Conservation (phyloP, 1,284 basidiomycete genomes). For the Ustilago loliicola region DNA sequence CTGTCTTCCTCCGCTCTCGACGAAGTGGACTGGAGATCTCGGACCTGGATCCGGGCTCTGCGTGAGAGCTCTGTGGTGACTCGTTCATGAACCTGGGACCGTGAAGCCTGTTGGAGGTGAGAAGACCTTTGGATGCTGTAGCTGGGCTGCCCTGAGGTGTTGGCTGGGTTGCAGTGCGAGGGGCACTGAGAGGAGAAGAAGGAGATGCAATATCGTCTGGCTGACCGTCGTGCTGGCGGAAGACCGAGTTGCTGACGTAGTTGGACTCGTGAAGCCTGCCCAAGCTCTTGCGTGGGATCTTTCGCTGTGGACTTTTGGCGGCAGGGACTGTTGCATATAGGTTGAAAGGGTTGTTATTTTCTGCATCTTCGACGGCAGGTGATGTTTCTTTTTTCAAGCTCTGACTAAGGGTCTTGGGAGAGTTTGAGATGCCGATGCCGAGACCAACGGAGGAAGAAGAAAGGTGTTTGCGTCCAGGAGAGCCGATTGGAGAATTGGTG, state of each 20-base stretch:
- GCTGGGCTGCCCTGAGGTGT: constrained; percentile 12
- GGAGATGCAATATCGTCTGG: constrained; percentile 47
- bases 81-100: constrained; percentile 75
- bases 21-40: constrained; percentile 18
- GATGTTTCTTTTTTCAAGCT: constrained; percentile 14
- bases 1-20: constrained; percentile 74
- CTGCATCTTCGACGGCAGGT: constrained; percentile 17
- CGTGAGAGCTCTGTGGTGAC: constrained; percentile 20
- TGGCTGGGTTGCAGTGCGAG: constrained; percentile 10
- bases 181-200: constrained; percentile 10
- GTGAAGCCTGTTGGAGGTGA: constrained; percentile 83
- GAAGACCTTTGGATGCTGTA: constrained; percentile 76
- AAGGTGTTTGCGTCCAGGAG: constrained; percentile 17
- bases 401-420: constrained; percentile 19
- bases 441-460: constrained; percentile 53
- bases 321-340: constrained; percentile 27
- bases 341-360: constrained; percentile 43
- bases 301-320: constrained; percentile 21
- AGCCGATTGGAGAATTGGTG: constrained; percentile 28
- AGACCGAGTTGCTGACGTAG: constrained; percentile 72
- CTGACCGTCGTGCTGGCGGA: constrained; percentile 75
- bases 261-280: constrained; percentile 50
- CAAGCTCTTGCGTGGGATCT: constrained; percentile 56
- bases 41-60: not conserved
- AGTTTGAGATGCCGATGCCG: constrained; percentile 55